These are phyloP conservation scores for Teunomyces cretensis DNA, from an alignment of 805 yeast genomes.

Conservation along the genomic window DNA sequence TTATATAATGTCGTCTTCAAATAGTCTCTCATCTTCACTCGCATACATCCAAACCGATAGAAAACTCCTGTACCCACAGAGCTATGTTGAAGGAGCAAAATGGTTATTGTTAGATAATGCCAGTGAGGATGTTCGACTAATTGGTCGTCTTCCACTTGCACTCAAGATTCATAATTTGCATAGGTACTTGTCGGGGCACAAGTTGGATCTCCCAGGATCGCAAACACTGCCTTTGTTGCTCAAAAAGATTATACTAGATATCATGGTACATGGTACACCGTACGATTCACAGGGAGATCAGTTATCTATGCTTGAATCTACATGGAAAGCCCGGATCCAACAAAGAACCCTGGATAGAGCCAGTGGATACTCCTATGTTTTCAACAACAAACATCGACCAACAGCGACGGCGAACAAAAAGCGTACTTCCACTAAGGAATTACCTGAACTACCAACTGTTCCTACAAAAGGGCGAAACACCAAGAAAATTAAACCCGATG, in stretches of 20 bases:
- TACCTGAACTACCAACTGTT: not conserved
- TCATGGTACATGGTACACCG: not conserved
- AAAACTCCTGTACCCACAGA: not conserved
- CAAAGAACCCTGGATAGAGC: not conserved
- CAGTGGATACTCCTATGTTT: not conserved
- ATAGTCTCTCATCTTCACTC: not conserved
- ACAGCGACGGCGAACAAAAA: not conserved
- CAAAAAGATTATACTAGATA: not conserved
- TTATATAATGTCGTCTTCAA: not conserved
- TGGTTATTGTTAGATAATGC: constrained; percentile 10
- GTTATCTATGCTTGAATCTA: not conserved
- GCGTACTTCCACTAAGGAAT: not conserved
- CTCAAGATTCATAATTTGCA: constrained; percentile 11
- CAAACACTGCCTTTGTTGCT: not conserved
- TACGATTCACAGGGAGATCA: not conserved
- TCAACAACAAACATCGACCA: constrained; percentile 1
- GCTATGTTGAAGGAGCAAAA: constrained; percentile 10
- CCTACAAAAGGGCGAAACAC: not conserved
- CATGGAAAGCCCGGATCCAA: constrained; percentile 2
- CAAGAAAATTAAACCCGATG: constrained; percentile 14
- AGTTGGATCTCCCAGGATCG: not conserved
- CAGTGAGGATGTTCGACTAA: not conserved
- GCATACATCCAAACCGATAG: constrained; percentile 10
- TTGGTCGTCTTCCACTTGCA: constrained; percentile 10
- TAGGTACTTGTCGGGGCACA: constrained; percentile 3